Evolutionary conservation across 2,329 filamentous ascomycete species (phyloP).

Genomic region (Clonostachys sp.): DNA sequence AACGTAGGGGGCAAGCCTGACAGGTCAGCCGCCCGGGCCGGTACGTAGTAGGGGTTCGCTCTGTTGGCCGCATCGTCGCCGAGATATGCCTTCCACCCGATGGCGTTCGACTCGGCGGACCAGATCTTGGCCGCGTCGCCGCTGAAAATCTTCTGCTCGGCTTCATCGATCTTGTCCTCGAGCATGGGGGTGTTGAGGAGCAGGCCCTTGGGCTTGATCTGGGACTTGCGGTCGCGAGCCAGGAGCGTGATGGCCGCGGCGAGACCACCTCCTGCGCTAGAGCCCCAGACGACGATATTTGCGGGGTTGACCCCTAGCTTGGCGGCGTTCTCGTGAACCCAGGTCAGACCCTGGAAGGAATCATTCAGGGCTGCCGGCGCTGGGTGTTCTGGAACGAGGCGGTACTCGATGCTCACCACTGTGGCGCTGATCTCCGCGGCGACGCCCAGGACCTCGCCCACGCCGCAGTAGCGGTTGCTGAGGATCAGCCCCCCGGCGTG

Average conservation of each 20-base stretch:
- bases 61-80: conserved; percentile 22
- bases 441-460: conserved; percentile 8
- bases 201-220: conserved; percentile 26
- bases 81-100: conserved; percentile 34
- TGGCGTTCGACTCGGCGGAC: conserved; percentile 26
- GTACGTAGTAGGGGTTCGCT: conserved; percentile 24
- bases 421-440: conserved; percentile 8
- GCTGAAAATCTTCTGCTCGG: conserved; percentile 19
- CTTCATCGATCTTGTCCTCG: conserved; percentile 28
- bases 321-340: conserved; percentile 25
- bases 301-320: conserved; percentile 30
- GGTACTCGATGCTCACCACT: conserved; percentile 14
- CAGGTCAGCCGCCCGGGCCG: conserved; percentile 24
- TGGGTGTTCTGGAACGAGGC: conserved; percentile 13
- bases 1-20: conserved; percentile 33
- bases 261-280: conserved; percentile 34
- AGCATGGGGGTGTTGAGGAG: conserved; percentile 41
- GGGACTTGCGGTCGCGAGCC: conserved; percentile 20
- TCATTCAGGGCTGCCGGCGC: conserved; percentile 13
- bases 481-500: conserved; percentile 12
- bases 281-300: conserved; percentile 32
- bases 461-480: conserved; percentile 10
- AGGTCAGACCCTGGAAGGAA: conserved; percentile 20
- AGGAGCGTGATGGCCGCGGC: conserved; percentile 29
- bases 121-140: conserved; percentile 19